A percentile compares a stretch with the other conserved stretches of the same genome.
These are phyloP conservation scores for Penicillium herquei DNA, from an alignment of 495 filamentous ascomycete genomes.

Conservation along the genomic window DNA sequence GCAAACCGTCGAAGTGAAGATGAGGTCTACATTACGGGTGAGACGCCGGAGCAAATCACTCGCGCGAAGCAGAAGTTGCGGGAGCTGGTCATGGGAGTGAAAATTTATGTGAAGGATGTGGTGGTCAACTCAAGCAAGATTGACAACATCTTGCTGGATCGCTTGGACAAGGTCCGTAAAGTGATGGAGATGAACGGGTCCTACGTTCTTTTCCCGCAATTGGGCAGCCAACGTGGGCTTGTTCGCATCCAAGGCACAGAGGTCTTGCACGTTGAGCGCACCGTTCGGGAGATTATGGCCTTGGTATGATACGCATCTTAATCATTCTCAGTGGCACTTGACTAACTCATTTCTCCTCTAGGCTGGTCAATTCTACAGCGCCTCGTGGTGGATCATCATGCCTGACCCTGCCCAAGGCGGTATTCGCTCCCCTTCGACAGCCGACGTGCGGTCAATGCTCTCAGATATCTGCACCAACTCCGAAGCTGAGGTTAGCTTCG, in stretches of 20 bases:
- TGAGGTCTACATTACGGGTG: slow-evolving; percentile 91
- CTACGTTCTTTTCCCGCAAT: slow-evolving; percentile 82
- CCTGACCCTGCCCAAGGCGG: slow-evolving; percentile 61
- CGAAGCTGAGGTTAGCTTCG: slow-evolving; percentile 89
- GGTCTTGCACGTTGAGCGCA: slow-evolving; percentile 88
- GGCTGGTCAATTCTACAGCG: slow-evolving; percentile 97
- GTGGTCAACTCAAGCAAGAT: slow-evolving; percentile 83
- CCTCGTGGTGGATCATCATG: slow-evolving; percentile 91
- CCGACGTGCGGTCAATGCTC: slow-evolving; percentile 84
- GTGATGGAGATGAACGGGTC: slow-evolving; percentile 96
- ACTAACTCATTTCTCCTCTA: slow-evolving; percentile 43
- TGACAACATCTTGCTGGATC: slow-evolving; percentile 85
- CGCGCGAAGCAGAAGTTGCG: slow-evolving; percentile 85
- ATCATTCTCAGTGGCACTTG: not conserved
- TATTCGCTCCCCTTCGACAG: slow-evolving; percentile 64
- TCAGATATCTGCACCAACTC: slow-evolving; percentile 95
- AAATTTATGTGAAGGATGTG: slow-evolving; percentile 89
- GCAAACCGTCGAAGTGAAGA: slow-evolving; percentile 77
- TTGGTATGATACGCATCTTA: slow-evolving; percentile 55
- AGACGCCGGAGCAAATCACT: slow-evolving; percentile 73
- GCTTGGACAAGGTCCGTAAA: slow-evolving; percentile 93
- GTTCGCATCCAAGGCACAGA: slow-evolving; percentile 91
- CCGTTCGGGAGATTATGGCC: slow-evolving; percentile 90
- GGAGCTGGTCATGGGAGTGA: slow-evolving; percentile 72
- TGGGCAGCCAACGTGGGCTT: slow-evolving; percentile 74